Base-by-base conservation (phyloP, 495 filamentous ascomycete species). In the Darksidea phi region DNA sequence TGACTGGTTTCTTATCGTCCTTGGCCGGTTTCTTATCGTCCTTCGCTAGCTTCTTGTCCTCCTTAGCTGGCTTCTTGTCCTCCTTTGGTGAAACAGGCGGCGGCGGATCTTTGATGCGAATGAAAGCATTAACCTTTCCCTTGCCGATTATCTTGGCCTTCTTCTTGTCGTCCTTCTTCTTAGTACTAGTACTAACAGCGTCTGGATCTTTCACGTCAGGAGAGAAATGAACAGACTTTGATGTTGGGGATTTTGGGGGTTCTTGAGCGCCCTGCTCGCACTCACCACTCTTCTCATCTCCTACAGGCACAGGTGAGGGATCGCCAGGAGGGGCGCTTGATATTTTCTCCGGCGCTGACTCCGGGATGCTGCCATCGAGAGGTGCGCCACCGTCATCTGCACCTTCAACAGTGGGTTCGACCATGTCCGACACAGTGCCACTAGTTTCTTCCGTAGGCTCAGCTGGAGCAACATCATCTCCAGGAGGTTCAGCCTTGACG, bases 171-270 rank as follows among this genome's bases (percentile, higher is more conserved):
- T 59, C 49, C 23, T 58, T 54, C 61, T 54, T 61, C 59, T 62
- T 62, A 37, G 52, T 64, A 13, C 38, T 34, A 43, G 37, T 26
- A 34, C 38, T 65, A 12, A 4, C 25, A 1, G 56, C 32, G 23
- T 61, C 63, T 48, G 51, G 36, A 48, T 66, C 63, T 57, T 60
- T 66, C 48, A 60, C 51, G 52, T 66, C 63, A 53, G 56, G 47
- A 11, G 63, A 61, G 45, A 66, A 66, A 21, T 66, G 63, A 28
- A 66, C 63, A 42, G 20, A 54, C 48, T 64, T 64, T 48, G 43
- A 37, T 36, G 51, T 45, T 42, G 34, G 50, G 50, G 60, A 43
- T 17, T 49, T 51, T 36, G 47, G 25, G 41, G 54, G 25, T 26
- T 61, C 25, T 48, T 28, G 58, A 49, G 50, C 50, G 8, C 5